A percentile compares a stretch with the other conserved stretches of the same genome.
These are phyloP conservation scores for Trichoderma erinaceum DNA, from an alignment of 495 filamentous ascomycete species.

Conservation along the genomic window DNA sequence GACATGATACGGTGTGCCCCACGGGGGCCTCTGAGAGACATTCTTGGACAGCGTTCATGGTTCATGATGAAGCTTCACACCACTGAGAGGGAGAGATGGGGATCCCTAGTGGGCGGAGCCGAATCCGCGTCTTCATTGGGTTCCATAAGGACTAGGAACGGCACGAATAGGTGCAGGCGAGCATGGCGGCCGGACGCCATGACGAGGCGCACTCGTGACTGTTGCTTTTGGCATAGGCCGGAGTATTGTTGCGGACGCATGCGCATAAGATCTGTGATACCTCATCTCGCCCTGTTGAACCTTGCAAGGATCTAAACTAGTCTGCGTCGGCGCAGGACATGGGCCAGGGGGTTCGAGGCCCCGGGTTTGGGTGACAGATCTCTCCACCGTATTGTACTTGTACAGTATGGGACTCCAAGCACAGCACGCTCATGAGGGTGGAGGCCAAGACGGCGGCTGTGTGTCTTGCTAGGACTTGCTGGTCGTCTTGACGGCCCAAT, in stretches of 20 bases:
- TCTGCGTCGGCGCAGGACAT: slow-evolving; percentile 8
- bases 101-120: not conserved
- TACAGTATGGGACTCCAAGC: not conserved
- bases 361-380: not conserved
- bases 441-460: slow-evolving; percentile 1
- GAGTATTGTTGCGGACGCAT: slow-evolving; percentile 12
- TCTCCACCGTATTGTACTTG: not conserved
- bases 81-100: too few species aligned
- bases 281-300: slow-evolving; percentile 15
- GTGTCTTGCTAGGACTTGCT: not conserved
- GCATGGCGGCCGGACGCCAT: not conserved
- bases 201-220: not conserved
- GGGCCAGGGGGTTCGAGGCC: slow-evolving; percentile 5
- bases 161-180: not conserved
- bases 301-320: slow-evolving; percentile 8
- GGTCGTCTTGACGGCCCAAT: not conserved
- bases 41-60: not conserved
- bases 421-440: not conserved
- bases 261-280: slow-evolving; percentile 16
- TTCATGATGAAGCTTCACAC: not conserved
- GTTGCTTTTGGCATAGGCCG: not conserved
- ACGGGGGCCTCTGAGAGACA: not conserved
- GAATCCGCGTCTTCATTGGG: not conserved
- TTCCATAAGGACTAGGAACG: not conserved
- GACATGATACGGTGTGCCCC: not conserved